phyloP scores from a whole-genome alignment of 805 yeast genomes.

The Metschnikowia amazonensis region DNA sequence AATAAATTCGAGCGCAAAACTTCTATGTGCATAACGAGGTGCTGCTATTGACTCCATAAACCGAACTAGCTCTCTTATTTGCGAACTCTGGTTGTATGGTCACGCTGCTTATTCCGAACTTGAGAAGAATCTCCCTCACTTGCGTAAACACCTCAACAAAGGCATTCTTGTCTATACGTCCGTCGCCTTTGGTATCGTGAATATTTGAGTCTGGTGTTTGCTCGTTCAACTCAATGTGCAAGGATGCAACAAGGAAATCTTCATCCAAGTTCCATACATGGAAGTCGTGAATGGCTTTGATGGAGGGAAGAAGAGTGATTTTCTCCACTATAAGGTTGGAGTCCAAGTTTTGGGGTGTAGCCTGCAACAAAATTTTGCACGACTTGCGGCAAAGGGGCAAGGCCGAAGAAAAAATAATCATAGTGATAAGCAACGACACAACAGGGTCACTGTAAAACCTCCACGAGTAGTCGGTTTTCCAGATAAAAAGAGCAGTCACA shows the following conservation, averaged over 20 bases:
- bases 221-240: conserved; percentile 68
- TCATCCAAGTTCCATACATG: conserved; percentile 96
- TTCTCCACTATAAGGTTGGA: conserved; percentile 70
- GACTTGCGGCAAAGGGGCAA: conserved; percentile 84
- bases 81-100: conserved; percentile 94
- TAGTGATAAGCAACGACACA: conserved; percentile 79
- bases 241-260: conserved; percentile 77
- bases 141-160: conserved; percentile 69
- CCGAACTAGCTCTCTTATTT: conserved; percentile 12
- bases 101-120: conserved; percentile 84
- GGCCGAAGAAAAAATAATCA: conserved; percentile 86
- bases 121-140: conserved; percentile 76
- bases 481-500: conserved; percentile 80
- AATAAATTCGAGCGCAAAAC: not conserved
- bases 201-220: conserved; percentile 24
- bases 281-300: conserved; percentile 86
- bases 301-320: conserved; percentile 64
- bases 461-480: conserved; percentile 93
- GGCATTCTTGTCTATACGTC: conserved; percentile 31
- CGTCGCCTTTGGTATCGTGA: conserved; percentile 47
- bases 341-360: conserved; percentile 81
- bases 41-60: conserved; percentile 31
- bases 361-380: conserved; percentile 84
- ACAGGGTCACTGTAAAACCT: conserved; percentile 81
- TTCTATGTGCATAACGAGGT: conserved; percentile 10